Conservation (phyloP, 2,329 filamentous ascomycete species). For the Ophiostoma sp. region DNA sequence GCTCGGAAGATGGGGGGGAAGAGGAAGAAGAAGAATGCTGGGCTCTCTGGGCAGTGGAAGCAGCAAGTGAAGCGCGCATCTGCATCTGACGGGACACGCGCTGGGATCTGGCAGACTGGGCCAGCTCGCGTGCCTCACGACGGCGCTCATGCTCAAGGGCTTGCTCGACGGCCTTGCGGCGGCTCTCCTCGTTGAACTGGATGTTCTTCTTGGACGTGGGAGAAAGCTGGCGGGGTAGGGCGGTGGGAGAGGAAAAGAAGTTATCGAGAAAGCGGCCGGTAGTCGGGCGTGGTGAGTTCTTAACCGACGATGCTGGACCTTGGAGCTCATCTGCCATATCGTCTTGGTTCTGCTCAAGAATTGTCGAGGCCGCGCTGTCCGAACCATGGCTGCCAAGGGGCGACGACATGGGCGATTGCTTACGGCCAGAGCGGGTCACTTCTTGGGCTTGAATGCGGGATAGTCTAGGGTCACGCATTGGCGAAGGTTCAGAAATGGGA, state of each 20-base stretch:
- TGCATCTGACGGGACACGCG: not conserved
- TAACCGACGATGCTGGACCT: not conserved
- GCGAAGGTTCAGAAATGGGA: not conserved
- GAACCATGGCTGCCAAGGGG: not conserved
- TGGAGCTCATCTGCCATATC: not conserved
- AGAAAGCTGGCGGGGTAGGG: conserved; percentile 38
- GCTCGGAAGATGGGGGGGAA: not conserved
- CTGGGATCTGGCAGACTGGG: not conserved
- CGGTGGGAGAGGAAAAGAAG: conserved; percentile 60
- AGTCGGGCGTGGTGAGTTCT: not conserved
- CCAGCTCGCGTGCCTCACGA: conserved; percentile 6
- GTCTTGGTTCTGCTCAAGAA: conserved; percentile 39
- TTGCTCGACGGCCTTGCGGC: conserved; percentile 22
- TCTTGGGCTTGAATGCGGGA: not conserved
- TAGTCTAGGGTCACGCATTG: conserved; percentile 1
- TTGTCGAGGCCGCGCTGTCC: conserved; percentile 47
- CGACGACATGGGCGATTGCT: not conserved
- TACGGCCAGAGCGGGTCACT: not conserved
- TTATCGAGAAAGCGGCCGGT: conserved; percentile 25
- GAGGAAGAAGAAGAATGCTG: not conserved
- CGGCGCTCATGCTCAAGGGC: conserved; percentile 20
- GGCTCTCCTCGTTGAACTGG: conserved; percentile 26
- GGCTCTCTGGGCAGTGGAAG: not conserved
- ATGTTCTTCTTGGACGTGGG: conserved; percentile 28
- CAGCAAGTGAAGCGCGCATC: not conserved